Conservation (phyloP, 352 stramenopile genomes). For the Phytophthora uliginosa region DNA sequence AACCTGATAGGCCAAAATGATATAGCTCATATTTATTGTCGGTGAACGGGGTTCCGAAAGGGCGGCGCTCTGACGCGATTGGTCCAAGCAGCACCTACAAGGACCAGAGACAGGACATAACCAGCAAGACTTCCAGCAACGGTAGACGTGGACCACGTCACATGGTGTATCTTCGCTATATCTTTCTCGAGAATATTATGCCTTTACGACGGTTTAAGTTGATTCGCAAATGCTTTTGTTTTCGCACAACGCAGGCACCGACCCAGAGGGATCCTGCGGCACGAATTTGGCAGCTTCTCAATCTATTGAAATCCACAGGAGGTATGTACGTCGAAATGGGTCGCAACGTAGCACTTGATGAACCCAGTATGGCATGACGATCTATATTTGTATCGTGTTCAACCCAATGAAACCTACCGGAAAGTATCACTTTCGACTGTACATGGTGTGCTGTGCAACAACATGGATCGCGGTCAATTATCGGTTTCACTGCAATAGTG, state of each 20-base stretch:
- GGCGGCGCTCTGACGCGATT: too few relatives aligned
- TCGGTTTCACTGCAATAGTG: slow-evolving; percentile 34
- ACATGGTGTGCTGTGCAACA: slow-evolving; percentile 36
- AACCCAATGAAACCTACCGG: slow-evolving; percentile 17
- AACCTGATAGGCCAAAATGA: too few relatives aligned
- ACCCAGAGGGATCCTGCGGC: not conserved
- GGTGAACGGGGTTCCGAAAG: too few relatives aligned
- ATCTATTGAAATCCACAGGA: slow-evolving; percentile 13
- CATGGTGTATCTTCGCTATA: too few relatives aligned
- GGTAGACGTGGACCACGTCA: too few relatives aligned
- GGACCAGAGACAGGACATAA: too few relatives aligned
- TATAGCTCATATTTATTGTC: too few relatives aligned
- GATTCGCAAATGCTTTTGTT: slow-evolving; percentile 27
- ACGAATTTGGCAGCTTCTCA: slow-evolving; percentile 3
- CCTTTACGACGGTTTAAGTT: not conserved
- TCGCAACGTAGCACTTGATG: slow-evolving; percentile 34
- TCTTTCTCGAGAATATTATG: not conserved
- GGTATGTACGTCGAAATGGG: slow-evolving; percentile 24
- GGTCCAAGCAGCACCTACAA: too few relatives aligned
- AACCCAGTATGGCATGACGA: slow-evolving; percentile 28
- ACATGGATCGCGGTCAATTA: slow-evolving; percentile 37
- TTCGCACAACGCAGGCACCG: slow-evolving; percentile 2
- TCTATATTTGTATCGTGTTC: slow-evolving; percentile 13
- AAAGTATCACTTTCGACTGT: slow-evolving; percentile 30
- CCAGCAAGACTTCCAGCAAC: too few relatives aligned